Percentiles rank a stretch among this genome's conserved stretches.
Evolutionary conservation across 2,329 filamentous ascomycete genomes (phyloP).

Genomic region (Metarhizium guizhouense): DNA sequence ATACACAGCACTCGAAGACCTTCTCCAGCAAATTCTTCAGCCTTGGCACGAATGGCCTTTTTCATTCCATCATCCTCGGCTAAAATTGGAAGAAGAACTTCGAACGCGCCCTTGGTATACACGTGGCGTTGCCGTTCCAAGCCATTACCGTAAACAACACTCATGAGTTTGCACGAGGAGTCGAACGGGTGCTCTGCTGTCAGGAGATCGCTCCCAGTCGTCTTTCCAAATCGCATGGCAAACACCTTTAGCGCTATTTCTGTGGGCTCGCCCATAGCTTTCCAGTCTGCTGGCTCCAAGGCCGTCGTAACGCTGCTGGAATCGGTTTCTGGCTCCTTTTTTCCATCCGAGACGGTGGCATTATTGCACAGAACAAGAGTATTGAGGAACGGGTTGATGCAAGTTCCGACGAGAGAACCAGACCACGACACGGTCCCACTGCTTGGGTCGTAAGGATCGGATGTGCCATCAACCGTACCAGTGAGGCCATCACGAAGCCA

Average conservation of each 20-base stretch:
- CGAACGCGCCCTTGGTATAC: constrained; percentile 51
- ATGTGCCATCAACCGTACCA: constrained; percentile 44
- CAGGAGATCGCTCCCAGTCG: constrained; percentile 34
- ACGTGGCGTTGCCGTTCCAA: constrained; percentile 29
- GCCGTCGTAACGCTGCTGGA: constrained; percentile 37
- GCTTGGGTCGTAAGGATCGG: constrained; percentile 52
- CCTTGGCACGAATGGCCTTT: constrained; percentile 35
- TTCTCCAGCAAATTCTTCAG: constrained; percentile 49
- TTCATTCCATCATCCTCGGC: constrained; percentile 38
- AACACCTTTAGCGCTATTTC: constrained; percentile 69
- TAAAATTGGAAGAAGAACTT: constrained; percentile 45
- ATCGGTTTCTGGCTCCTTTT: constrained; percentile 36
- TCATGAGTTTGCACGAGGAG: constrained; percentile 67
- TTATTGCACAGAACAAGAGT: constrained; percentile 56
- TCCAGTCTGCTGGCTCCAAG: constrained; percentile 40
- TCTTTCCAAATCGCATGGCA: constrained; percentile 55
- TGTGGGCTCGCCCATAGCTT: constrained; percentile 57
- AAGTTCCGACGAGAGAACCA: constrained; percentile 28
- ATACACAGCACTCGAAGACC: constrained; percentile 63
- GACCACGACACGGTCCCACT: constrained; percentile 42
- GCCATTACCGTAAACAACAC: constrained; percentile 48
- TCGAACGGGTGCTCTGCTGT: constrained; percentile 65
- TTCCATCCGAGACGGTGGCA: constrained; percentile 37
- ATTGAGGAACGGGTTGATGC: constrained; percentile 39
- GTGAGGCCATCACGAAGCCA: constrained; percentile 48